phyloP scores from a whole-genome alignment of 177 flowering plant species.

The Vitis hybrid region DNA sequence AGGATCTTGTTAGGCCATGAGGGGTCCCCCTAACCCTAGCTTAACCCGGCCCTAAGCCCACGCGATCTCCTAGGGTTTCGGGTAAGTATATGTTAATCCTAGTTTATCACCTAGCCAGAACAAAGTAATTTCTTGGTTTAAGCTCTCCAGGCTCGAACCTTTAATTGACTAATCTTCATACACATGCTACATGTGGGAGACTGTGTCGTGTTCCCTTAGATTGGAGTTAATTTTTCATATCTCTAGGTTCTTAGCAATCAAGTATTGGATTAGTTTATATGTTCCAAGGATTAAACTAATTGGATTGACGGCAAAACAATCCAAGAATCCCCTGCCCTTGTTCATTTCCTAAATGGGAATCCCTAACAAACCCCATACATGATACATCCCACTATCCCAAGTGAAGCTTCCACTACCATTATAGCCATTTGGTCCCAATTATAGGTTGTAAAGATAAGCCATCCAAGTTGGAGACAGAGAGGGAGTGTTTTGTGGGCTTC shows the following conservation, averaged over 20 bases:
- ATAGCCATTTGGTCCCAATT: conserved; percentile 16
- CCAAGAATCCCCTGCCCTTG: conserved; percentile 13
- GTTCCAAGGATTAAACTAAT: conserved; percentile 18
- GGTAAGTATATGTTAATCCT: conserved; percentile 7
- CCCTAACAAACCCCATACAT: conserved; percentile 15
- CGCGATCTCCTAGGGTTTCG: conserved; percentile 31
- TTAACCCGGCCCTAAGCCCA: conserved; percentile 19
- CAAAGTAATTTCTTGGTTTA: conserved; percentile 51
- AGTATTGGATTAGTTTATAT: conserved; percentile 24
- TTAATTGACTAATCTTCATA: conserved; percentile 36
- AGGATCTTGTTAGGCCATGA: conserved; percentile 48
- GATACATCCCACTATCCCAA: background rate
- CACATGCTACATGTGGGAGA: conserved; percentile 72
- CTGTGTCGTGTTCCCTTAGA: conserved; percentile 39
- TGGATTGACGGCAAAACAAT: conserved; percentile 27
- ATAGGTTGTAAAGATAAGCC: conserved; percentile 1
- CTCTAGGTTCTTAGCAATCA: conserved; percentile 29
- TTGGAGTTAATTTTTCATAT: conserved; percentile 20
- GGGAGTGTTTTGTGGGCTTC: conserved; percentile 17
- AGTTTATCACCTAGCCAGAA: conserved; percentile 14
- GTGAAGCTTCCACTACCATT: conserved; percentile 28
- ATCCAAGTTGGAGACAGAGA: background rate
- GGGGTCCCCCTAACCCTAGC: conserved; percentile 24
- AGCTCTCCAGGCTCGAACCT: conserved; percentile 24
- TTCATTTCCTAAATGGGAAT: conserved; percentile 21